phyloP scores from a whole-genome alignment of 2,329 filamentous ascomycete species.

The Monascus ruber region DNA sequence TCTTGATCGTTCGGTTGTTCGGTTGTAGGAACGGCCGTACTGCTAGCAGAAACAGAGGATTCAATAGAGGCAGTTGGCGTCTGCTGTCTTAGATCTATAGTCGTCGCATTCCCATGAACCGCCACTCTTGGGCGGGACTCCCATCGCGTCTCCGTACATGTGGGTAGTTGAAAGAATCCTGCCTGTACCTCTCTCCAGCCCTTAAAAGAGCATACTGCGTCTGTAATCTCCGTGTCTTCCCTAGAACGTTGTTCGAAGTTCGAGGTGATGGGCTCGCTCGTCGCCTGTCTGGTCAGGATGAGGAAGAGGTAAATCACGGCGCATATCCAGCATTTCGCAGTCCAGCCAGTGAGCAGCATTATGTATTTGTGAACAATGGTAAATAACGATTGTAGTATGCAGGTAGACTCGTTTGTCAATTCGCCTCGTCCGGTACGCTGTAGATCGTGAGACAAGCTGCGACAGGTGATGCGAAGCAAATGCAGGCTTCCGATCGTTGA shows the following conservation, averaged over 20 bases:
- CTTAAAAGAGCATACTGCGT: conserved; percentile 11
- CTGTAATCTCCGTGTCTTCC: conserved; percentile 4
- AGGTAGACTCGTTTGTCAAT: no score
- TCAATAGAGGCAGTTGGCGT: conserved; percentile 1
- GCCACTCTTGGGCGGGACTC: background rate
- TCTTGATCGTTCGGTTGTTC: conserved; percentile 31
- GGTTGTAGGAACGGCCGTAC: conserved; percentile 3
- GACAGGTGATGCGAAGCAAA: no score
- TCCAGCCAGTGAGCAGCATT: conserved; percentile 1
- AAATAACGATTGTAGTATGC: no score
- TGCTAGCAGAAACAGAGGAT: conserved; percentile 1
- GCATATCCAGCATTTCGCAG: conserved; percentile 5
- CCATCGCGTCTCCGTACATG: conserved; percentile 16
- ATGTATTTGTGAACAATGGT: background rate
- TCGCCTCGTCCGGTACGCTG: no score
- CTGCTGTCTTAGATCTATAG: conserved; percentile 1
- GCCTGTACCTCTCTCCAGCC: conserved; percentile 8
- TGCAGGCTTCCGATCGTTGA: no score
- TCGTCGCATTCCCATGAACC: background rate
- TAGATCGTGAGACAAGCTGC: no score
- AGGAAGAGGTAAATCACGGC: background rate
- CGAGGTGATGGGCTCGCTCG: conserved; percentile 3
- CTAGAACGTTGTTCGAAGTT: conserved; percentile 2
- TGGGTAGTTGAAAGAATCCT: conserved; percentile 14
- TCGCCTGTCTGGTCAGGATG: conserved; percentile 4